phyloP scores from a whole-genome alignment of 495 filamentous ascomycete species.

The Collariella sp. region DNA sequence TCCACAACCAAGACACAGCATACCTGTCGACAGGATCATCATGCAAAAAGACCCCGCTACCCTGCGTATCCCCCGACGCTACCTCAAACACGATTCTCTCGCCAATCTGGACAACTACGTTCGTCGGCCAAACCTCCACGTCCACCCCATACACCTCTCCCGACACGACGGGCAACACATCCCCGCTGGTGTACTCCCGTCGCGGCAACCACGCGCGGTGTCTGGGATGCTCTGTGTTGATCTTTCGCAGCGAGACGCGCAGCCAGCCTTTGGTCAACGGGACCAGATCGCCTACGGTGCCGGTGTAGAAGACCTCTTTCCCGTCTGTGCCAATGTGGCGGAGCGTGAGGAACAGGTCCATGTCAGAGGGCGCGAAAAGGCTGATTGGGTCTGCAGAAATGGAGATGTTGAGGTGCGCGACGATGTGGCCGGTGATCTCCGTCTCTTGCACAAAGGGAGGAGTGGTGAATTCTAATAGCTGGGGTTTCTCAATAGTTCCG shows the following conservation, averaged over 20 bases:
- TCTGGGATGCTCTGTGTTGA: slow-evolving; percentile 40
- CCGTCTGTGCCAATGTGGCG: slow-evolving; percentile 48
- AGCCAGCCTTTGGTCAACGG: slow-evolving; percentile 51
- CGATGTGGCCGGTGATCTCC: slow-evolving; percentile 59
- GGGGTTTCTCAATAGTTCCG: slow-evolving; percentile 40
- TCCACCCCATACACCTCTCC: slow-evolving; percentile 54
- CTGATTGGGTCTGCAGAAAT: slow-evolving; percentile 31
- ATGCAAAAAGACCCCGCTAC: slow-evolving; percentile 50
- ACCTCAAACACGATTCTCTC: slow-evolving; percentile 51
- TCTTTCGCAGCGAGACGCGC: slow-evolving; percentile 47
- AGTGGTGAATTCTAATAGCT: slow-evolving; percentile 46
- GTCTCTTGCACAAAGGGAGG: slow-evolving; percentile 47
- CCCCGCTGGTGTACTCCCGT: slow-evolving; percentile 51
- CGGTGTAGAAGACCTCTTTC: slow-evolving; percentile 58
- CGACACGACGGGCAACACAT: slow-evolving; percentile 45
- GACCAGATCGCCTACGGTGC: slow-evolving; percentile 40
- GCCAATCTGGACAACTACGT: slow-evolving; percentile 51
- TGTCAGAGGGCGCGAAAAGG: slow-evolving; percentile 35
- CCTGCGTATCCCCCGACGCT: slow-evolving; percentile 52
- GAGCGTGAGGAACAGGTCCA: slow-evolving; percentile 58
- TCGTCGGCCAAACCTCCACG: slow-evolving; percentile 63
- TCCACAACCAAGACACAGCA: slow-evolving; percentile 5
- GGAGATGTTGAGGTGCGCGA: slow-evolving; percentile 53
- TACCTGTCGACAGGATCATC: slow-evolving; percentile 33
- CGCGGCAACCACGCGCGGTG: slow-evolving; percentile 45